phyloP scores from a whole-genome alignment of 2,329 filamentous ascomycete species.

The Diaporthe eres region DNA sequence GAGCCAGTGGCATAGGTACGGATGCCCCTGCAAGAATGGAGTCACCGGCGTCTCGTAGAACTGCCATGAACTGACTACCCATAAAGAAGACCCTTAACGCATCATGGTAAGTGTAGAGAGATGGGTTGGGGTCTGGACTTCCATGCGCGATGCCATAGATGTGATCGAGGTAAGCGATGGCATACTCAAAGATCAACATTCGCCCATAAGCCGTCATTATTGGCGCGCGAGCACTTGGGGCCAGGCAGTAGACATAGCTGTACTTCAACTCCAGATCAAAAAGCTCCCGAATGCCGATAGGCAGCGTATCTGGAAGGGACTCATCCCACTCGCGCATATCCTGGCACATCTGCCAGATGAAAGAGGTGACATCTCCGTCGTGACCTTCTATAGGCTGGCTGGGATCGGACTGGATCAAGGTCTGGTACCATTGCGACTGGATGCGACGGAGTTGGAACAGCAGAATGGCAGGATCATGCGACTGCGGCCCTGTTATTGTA shows the following conservation, averaged over 20 bases:
- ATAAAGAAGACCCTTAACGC: conserved; percentile 86
- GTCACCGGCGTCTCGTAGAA: conserved; percentile 71
- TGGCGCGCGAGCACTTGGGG: conserved; percentile 82
- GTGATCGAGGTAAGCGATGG: conserved; percentile 83
- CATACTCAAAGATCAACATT: conserved; percentile 87
- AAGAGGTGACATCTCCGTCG: conserved; percentile 71
- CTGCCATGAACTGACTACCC: conserved; percentile 73
- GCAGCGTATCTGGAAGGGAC: conserved; percentile 76
- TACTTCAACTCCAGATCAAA: conserved; percentile 92
- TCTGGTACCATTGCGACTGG: conserved; percentile 92
- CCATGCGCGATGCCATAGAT: conserved; percentile 76
- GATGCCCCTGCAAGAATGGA: conserved; percentile 66
- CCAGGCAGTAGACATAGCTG: conserved; percentile 90
- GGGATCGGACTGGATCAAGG: conserved; percentile 84
- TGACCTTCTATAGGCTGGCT: conserved; percentile 66
- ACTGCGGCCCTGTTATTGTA: conserved; percentile 61
- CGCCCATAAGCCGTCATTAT: conserved; percentile 82
- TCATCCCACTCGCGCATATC: conserved; percentile 87
- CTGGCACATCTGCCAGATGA: conserved; percentile 82
- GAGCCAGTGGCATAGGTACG: conserved; percentile 59
- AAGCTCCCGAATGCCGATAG: conserved; percentile 77
- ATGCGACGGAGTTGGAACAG: conserved; percentile 87
- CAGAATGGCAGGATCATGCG: conserved; percentile 79
- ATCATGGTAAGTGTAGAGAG: conserved; percentile 89
- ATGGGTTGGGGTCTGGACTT: conserved; percentile 68